phyloP scores from a whole-genome alignment of 2,329 filamentous ascomycete species.

The Fusarium camptoceras region DNA sequence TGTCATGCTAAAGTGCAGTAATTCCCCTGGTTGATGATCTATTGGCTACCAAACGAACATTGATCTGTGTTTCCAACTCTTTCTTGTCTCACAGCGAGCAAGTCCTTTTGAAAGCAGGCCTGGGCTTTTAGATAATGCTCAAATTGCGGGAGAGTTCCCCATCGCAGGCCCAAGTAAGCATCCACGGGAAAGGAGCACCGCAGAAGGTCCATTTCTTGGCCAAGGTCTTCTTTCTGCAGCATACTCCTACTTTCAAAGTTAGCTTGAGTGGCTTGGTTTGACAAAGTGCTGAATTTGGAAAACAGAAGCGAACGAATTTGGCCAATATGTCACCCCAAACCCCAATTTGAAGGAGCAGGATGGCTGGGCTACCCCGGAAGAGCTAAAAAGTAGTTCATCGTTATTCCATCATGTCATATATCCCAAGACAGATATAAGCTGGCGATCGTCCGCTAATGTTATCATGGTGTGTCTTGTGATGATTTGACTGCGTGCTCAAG shows the following conservation, averaged over 20 bases:
- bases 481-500: neutral
- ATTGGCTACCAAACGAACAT: slow-evolving; percentile 44
- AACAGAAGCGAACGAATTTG: slow-evolving; percentile 56
- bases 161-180: slow-evolving; percentile 35
- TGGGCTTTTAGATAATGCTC: neutral
- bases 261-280: slow-evolving; percentile 29
- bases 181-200: slow-evolving; percentile 33
- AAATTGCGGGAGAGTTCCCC: slow-evolving; percentile 12
- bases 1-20: slow-evolving; percentile 9
- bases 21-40: slow-evolving; percentile 9
- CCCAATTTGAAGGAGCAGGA: slow-evolving; percentile 32
- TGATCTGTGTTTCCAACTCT: slow-evolving; percentile 31
- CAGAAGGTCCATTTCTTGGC: slow-evolving; percentile 28
- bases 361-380: slow-evolving; percentile 15
- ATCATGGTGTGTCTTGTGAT: neutral
- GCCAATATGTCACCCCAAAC: slow-evolving; percentile 35
- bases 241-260: slow-evolving; percentile 17
- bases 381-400: slow-evolving; percentile 11
- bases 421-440: neutral
- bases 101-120: slow-evolving; percentile 4
- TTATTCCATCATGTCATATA: neutral
- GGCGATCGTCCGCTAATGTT: neutral
- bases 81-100: slow-evolving; percentile 33
- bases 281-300: slow-evolving; percentile 52
- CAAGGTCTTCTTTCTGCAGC: slow-evolving; percentile 23